Percentiles rank a stretch among this genome's conserved stretches.
phyloP scores from a whole-genome alignment of 768 basidiomycete genomes.

The Boletus huronensis region DNA sequence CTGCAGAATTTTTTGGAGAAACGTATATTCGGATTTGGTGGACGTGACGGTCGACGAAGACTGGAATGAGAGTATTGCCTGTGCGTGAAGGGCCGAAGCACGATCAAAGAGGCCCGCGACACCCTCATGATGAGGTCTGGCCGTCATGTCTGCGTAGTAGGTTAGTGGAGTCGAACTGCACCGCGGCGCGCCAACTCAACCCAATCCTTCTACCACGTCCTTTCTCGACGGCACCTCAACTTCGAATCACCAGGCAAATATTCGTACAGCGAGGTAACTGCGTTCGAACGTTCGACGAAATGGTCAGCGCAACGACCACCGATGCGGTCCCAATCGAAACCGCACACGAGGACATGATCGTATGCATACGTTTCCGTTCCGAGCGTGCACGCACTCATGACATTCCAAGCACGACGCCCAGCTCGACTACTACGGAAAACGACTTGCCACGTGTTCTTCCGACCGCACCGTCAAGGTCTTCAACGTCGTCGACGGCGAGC shows the following conservation, averaged over 20 bases:
- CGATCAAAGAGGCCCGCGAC: constrained; percentile 35
- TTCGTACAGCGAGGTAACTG: neutral
- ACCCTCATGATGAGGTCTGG: neutral
- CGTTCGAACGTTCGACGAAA: neutral
- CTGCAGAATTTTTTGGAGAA: constrained; percentile 80
- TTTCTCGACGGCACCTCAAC: neutral
- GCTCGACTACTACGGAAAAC: constrained; percentile 95
- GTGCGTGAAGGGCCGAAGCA: constrained; percentile 46
- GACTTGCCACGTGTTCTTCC: constrained; percentile 94
- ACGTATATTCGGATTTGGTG: constrained; percentile 68
- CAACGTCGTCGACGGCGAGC: constrained; percentile 87
- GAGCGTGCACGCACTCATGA: neutral
- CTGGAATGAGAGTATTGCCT: constrained; percentile 45
- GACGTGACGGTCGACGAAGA: constrained; percentile 43
- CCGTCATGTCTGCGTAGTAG: too few species aligned
- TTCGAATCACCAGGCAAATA: neutral
- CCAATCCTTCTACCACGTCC: neutral
- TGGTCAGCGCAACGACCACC: constrained; percentile 42
- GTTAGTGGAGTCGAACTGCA: too few species aligned
- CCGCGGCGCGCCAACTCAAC: neutral
- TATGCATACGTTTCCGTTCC: constrained; percentile 31
- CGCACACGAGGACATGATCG: constrained; percentile 98
- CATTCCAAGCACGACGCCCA: constrained; percentile 87
- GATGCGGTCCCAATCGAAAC: constrained; percentile 89
- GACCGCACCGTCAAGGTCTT: constrained; percentile 95